Conservation (phyloP, 2,329 filamentous ascomycete genomes). For the Chaetomiaceae sp. region DNA sequence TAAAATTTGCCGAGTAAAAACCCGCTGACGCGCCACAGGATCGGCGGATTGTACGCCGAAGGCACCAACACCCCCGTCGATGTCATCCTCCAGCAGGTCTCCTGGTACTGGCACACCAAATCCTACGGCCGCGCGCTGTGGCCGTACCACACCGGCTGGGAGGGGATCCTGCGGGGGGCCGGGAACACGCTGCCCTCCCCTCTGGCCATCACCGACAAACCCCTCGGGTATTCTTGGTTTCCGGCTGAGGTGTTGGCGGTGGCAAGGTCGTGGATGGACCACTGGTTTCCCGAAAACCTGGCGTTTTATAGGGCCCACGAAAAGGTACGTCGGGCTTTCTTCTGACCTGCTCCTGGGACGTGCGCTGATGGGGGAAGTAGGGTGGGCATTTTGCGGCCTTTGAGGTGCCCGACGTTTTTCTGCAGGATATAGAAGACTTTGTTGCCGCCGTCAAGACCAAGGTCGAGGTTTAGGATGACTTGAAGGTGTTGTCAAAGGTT, state of each 20-base stretch:
- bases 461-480: conserved; percentile 4
- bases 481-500: too few species aligned
- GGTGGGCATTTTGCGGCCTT: conserved; percentile 54
- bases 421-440: conserved; percentile 42
- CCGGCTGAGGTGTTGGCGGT: conserved; percentile 38
- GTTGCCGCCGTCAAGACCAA: conserved; percentile 15
- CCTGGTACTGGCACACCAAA: conserved; percentile 8
- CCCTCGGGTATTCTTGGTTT: conserved; percentile 44
- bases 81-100: conserved; percentile 6
- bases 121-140: conserved; percentile 10
- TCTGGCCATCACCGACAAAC: conserved; percentile 31
- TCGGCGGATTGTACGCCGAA: conserved; percentile 8
- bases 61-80: background rate
- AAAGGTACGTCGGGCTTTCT: background rate
- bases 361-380: background rate
- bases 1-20: too few species aligned
- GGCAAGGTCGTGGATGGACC: conserved; percentile 33
- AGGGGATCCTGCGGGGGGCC: conserved; percentile 2
- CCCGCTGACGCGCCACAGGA: background rate
- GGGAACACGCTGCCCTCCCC: conserved; percentile 2
- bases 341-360: too few species aligned
- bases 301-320: conserved; percentile 11
- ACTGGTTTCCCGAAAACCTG: conserved; percentile 19
- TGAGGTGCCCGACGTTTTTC: conserved; percentile 39
- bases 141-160: conserved; percentile 2